Evolutionary conservation across 192 early-diverging fungal species (phyloP).

Genomic region (Entrophospora sp.): DNA sequence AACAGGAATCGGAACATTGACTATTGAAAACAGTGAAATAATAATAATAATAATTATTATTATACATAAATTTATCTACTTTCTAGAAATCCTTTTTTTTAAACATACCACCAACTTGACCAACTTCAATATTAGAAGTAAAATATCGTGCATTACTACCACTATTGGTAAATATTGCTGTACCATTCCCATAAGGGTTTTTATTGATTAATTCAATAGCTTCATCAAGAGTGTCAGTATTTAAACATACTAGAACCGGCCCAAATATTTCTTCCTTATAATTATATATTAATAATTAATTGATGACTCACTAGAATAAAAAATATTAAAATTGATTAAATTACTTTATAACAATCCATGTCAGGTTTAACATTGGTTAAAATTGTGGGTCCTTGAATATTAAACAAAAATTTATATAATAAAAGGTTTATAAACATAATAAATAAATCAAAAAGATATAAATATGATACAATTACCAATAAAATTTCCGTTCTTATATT

Average conservation of each 20-base stretch:
- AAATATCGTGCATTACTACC: slow-evolving; percentile 84
- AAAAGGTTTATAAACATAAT: too few species aligned
- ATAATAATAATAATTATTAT: slow-evolving; percentile 72
- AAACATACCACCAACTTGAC: slow-evolving; percentile 84
- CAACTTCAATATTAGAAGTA: slow-evolving; percentile 79
- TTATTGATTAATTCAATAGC: slow-evolving; percentile 84
- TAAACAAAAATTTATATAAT: too few species aligned
- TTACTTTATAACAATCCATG: slow-evolving; percentile 75
- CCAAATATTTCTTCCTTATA: slow-evolving; percentile 87
- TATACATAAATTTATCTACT: slow-evolving; percentile 64
- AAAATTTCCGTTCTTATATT: slow-evolving; percentile 91
- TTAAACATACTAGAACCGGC: slow-evolving; percentile 80
- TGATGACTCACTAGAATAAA: neutral
- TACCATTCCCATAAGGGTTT: slow-evolving; percentile 85
- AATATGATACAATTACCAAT: slow-evolving; percentile 45
- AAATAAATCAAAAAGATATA: neutral
- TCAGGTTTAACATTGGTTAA: slow-evolving; percentile 59
- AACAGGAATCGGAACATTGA: slow-evolving; percentile 89
- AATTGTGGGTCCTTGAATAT: slow-evolving; percentile 71
- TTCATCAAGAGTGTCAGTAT: slow-evolving; percentile 78
- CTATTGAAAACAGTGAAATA: slow-evolving; percentile 22
- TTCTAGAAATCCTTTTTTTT: too few species aligned
- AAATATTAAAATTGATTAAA: neutral
- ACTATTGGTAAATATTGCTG: slow-evolving; percentile 84
- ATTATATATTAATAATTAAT: slow-evolving; percentile 8